Conservation (phyloP, 768 basidiomycete genomes). For the Leccinum fibrillosum region DNA sequence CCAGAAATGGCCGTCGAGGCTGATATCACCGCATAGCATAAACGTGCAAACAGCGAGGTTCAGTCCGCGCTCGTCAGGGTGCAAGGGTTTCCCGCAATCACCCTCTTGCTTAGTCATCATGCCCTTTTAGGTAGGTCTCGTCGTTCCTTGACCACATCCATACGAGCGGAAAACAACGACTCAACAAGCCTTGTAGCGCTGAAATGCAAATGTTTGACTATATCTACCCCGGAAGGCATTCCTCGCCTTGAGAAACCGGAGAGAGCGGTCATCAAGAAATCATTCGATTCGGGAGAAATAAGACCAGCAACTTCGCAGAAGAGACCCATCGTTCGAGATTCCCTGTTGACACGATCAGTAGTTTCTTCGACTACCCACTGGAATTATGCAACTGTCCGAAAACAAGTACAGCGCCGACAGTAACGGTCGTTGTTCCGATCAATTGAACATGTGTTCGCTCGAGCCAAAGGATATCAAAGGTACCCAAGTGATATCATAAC, state of each 20-base stretch:
- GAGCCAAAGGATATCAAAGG: conserved; percentile 37
- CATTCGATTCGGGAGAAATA: conserved; percentile 25
- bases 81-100: conserved; percentile 19
- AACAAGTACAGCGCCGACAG: conserved; percentile 29
- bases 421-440: conserved; percentile 12
- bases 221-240: neutral
- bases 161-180: conserved; percentile 34
- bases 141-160: conserved; percentile 16
- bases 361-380: conserved; percentile 22
- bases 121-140: conserved; percentile 11
- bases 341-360: neutral
- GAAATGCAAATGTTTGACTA: conserved; percentile 8
- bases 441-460: conserved; percentile 10
- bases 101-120: neutral
- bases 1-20: conserved; percentile 26
- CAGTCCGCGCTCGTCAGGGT: conserved; percentile 6
- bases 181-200: conserved; percentile 27
- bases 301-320: conserved; percentile 27
- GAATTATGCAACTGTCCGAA: conserved; percentile 46
- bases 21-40: conserved; percentile 34
- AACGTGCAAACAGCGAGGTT: conserved; percentile 29
- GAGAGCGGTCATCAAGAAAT: conserved; percentile 33
- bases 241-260: conserved; percentile 28
- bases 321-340: conserved; percentile 3
- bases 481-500: conserved; percentile 46